Conservation (phyloP, 148 eudicot species). For the Amaranthus hypochondriacus region DNA sequence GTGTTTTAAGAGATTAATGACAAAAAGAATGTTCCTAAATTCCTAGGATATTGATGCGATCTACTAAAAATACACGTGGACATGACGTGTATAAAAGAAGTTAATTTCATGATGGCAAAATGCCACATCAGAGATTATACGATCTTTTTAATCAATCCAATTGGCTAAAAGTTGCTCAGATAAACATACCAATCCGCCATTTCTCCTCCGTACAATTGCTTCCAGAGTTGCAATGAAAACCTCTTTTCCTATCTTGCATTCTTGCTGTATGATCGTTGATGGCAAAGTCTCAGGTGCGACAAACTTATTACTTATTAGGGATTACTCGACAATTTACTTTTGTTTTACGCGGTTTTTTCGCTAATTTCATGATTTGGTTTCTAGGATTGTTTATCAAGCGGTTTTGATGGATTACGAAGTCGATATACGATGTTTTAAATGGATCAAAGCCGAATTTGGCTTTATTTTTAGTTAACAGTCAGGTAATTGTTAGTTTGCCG, state of each 20-base stretch:
- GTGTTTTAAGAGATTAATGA: too few relatives aligned
- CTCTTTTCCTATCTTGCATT: background rate
- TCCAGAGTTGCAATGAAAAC: background rate
- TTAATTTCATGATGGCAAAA: background rate
- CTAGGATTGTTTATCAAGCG: background rate
- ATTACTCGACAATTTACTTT: background rate
- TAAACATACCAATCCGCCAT: background rate
- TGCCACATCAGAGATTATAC: conserved; percentile 19
- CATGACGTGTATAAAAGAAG: background rate
- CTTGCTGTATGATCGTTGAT: background rate
- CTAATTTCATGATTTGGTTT: background rate
- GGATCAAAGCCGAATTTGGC: background rate
- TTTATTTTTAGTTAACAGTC: background rate
- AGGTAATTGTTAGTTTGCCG: conserved; percentile 4
- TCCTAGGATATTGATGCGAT: background rate
- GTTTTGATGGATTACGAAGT: background rate
- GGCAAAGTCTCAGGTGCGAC: conserved; percentile 15
- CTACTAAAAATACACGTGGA: background rate
- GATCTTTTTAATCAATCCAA: conserved; percentile 10
- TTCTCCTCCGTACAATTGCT: background rate
- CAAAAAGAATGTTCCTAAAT: too few relatives aligned
- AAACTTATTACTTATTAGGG: background rate
- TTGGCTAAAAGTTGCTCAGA: conserved; percentile 11
- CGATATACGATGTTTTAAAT: background rate
- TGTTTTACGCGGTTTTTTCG: background rate